A percentile compares a stretch with the other conserved stretches of the same genome.
phyloP scores from a whole-genome alignment of 345 rosid species.

The Reutealis trisperma region DNA sequence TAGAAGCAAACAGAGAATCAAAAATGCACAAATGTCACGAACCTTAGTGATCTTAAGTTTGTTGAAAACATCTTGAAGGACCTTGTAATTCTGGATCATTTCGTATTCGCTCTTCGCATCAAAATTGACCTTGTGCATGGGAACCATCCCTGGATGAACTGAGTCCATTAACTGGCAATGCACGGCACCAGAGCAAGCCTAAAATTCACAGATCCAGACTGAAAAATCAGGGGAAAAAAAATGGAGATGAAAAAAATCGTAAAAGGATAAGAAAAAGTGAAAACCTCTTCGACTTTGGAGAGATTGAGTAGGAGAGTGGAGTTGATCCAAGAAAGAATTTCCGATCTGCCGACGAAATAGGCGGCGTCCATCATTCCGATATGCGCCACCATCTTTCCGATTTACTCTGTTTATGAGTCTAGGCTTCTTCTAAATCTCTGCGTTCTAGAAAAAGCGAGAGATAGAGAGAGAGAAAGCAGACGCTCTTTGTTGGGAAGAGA shows the following conservation, averaged over 20 bases:
- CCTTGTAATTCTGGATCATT: constrained; percentile 96
- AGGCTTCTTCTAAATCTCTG: background rate
- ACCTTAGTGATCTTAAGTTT: constrained; percentile 97
- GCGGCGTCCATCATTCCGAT: constrained; percentile 95
- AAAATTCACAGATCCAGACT: constrained; percentile 2
- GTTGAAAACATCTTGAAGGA: constrained; percentile 95
- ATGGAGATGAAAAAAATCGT: background rate
- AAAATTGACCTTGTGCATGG: constrained; percentile 98
- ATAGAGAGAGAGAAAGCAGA: background rate
- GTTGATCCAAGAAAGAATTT: constrained; percentile 96
- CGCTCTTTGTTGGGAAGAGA: background rate
- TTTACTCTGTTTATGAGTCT: background rate
- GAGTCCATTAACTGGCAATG: constrained; percentile 96
- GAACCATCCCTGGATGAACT: constrained; percentile 83
- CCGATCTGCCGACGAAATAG: constrained; percentile 94
- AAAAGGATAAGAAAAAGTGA: background rate
- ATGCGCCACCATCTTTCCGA: constrained; percentile 59
- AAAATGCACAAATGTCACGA: background rate
- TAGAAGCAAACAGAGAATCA: background rate
- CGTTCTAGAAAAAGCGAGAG: background rate
- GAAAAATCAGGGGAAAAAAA: background rate
- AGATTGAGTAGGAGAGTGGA: constrained; percentile 82
- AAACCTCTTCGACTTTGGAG: constrained; percentile 98
- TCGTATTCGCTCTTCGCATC: constrained; percentile 96
- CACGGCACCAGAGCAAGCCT: constrained; percentile 94